These are phyloP conservation scores for Trichoderma atroviride DNA, from an alignment of 2,329 filamentous ascomycete genomes.

Conservation along the genomic window DNA sequence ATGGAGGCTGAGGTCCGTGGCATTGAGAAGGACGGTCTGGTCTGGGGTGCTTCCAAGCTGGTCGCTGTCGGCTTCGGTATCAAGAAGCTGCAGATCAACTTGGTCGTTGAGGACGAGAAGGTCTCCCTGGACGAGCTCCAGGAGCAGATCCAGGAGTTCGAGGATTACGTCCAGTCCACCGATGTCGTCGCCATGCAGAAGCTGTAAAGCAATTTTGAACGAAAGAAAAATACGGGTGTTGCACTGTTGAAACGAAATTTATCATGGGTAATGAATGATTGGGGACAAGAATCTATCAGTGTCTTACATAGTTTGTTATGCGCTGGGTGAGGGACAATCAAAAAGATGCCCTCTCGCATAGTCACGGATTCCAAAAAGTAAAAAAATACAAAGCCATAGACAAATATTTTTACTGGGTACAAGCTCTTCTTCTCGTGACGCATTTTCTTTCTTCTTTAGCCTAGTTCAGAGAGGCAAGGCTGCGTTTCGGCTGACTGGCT, in stretches of 20 bases:
- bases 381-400: constrained; percentile 27
- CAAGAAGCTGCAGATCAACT: constrained; percentile 98
- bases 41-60: constrained; percentile 92
- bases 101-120: constrained; percentile 97
- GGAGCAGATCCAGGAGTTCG: constrained; percentile 77
- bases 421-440: not conserved
- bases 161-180: constrained; percentile 95
- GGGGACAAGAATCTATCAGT: constrained; percentile 26
- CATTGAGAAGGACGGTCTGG: constrained; percentile 90
- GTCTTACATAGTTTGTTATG: constrained; percentile 22
- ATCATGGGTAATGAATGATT: constrained; percentile 29
- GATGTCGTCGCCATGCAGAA: constrained; percentile 93
- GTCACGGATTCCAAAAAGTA: constrained; percentile 24
- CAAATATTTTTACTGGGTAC: constrained; percentile 4
- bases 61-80: constrained; percentile 94
- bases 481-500: too few relatives aligned
- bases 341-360: constrained; percentile 26
- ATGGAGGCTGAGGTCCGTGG: constrained; percentile 79
- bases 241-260: constrained; percentile 24
- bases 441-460: not conserved
- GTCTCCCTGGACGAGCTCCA: constrained; percentile 84
- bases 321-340: constrained; percentile 24
- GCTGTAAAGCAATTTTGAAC: constrained; percentile 62
- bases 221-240: not conserved
- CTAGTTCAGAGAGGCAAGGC: too few relatives aligned